A percentile compares a stretch with the other conserved stretches of the same genome.
Evolutionary conservation across 208 protist genomes (phyloP).

Genomic region (Naegleria lovaniensis): DNA sequence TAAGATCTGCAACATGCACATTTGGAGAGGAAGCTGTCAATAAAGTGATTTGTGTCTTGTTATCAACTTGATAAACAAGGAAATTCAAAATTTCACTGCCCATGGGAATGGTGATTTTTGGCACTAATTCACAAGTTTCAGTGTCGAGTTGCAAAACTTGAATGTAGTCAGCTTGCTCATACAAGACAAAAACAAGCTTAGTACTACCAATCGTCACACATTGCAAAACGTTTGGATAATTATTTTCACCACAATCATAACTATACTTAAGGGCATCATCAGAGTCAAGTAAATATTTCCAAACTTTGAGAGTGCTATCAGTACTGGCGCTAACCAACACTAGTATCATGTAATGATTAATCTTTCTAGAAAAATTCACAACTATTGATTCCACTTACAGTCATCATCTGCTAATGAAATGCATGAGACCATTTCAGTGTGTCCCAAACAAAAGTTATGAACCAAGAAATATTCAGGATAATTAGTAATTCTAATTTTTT

Average conservation of each 20-base stretch:
- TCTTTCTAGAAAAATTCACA: no score
- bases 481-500: constrained; percentile 15
- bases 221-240: neutral
- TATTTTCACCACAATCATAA: neutral
- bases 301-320: neutral
- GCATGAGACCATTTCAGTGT: neutral
- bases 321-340: neutral
- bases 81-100: neutral
- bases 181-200: neutral
- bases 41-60: neutral
- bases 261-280: neutral
- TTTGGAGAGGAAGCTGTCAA: neutral
- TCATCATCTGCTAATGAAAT: neutral
- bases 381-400: neutral
- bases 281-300: neutral
- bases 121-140: neutral
- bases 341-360: neutral
- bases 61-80: neutral
- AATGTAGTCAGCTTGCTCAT: neutral
- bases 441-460: neutral
- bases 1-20: neutral
- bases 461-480: neutral
- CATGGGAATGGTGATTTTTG: neutral
- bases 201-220: neutral
- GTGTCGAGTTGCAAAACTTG: neutral